These are phyloP conservation scores for Monosporascus sp. DNA, from an alignment of 2,329 filamentous ascomycete species.

Conservation along the genomic window DNA sequence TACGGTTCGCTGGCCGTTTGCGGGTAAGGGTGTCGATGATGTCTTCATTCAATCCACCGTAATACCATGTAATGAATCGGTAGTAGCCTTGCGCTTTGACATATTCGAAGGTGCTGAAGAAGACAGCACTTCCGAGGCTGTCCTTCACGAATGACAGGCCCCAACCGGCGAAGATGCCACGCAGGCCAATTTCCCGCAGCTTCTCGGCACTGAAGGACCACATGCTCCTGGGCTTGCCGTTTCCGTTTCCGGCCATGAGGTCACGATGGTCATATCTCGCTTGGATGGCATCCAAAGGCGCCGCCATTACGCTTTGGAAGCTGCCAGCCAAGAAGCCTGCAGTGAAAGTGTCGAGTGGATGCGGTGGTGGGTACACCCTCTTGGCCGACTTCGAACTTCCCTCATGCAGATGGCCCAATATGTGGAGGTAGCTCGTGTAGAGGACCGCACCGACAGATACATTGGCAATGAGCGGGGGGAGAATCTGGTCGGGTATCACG, in stretches of 20 bases:
- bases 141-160: slow-evolving; percentile 64
- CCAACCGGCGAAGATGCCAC: slow-evolving; percentile 72
- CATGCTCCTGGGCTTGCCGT: slow-evolving; percentile 53
- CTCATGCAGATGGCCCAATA: slow-evolving; percentile 60
- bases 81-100: slow-evolving; percentile 72
- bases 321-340: slow-evolving; percentile 65
- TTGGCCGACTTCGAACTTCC: slow-evolving; percentile 53
- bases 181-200: slow-evolving; percentile 64
- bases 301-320: slow-evolving; percentile 66
- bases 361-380: slow-evolving; percentile 65
- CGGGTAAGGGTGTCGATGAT: slow-evolving; percentile 44
- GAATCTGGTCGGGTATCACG: slow-evolving; percentile 69
- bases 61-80: slow-evolving; percentile 64
- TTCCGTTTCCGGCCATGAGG: slow-evolving; percentile 35
- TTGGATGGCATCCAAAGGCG: slow-evolving; percentile 70
- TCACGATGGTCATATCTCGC: slow-evolving; percentile 61
- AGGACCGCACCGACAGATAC: slow-evolving; percentile 67
- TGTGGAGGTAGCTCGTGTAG: slow-evolving; percentile 71
- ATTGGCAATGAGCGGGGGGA: slow-evolving; percentile 70
- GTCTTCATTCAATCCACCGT: slow-evolving; percentile 51
- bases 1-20: slow-evolving; percentile 32
- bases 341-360: slow-evolving; percentile 56
- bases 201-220: slow-evolving; percentile 66
- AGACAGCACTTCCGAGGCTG: slow-evolving; percentile 61
- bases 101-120: slow-evolving; percentile 72